Base-by-base conservation (phyloP, 2,329 filamentous ascomycete species). In the Coniochaeta hoffmannii region DNA sequence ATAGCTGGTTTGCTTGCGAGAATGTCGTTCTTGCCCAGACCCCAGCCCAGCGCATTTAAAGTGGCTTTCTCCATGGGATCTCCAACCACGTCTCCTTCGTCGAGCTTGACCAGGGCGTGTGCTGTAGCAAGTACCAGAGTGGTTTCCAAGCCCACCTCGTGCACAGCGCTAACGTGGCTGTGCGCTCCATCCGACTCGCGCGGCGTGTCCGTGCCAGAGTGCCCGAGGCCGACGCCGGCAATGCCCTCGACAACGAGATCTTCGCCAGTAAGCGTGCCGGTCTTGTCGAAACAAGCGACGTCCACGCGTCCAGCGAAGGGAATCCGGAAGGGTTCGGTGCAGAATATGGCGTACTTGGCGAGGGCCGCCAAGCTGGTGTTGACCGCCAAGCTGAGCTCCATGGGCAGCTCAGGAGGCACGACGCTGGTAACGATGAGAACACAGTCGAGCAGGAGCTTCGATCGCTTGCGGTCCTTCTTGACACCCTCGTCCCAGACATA, bases 11-110 rank as follows among this genome's bases (percentile, higher is more conserved):
- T 91, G 69, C 85, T 88, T 28, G 84, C 84, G 15, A 99, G 81
- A 31, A 82, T 86, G 65, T 99, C 93, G 62, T 96, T 94, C 65
- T 85, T 87, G 50, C 92, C 92, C n/a, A 99, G 80, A 56, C 81
- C 86, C 94, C 94, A 99, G 54, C 93, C 92, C 11, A 99, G 85
- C 55, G 93, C 91, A 51, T 81, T 77, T 28, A 99, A 77, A 1
- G 94, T 97, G 46, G 94, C 94, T 73, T 97, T 97, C 69, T 99
- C 94, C 94, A 99, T 99, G 2, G 94, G 94, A 67, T 99, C 94
- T 65, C 94, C 94, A 46, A 99, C 94, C 63, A 97, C 88, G 12
- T 99, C 94, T 19, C 94, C 94, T 69, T 99, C 94, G 62, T 99
- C 94, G 15, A 99, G 81, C 69, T 93, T 97, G 52, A 99, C 95